A percentile compares a stretch with the other conserved stretches of the same genome.
Evolutionary conservation across 768 basidiomycete species (phyloP).

Genomic region (Termitomyces sp.): DNA sequence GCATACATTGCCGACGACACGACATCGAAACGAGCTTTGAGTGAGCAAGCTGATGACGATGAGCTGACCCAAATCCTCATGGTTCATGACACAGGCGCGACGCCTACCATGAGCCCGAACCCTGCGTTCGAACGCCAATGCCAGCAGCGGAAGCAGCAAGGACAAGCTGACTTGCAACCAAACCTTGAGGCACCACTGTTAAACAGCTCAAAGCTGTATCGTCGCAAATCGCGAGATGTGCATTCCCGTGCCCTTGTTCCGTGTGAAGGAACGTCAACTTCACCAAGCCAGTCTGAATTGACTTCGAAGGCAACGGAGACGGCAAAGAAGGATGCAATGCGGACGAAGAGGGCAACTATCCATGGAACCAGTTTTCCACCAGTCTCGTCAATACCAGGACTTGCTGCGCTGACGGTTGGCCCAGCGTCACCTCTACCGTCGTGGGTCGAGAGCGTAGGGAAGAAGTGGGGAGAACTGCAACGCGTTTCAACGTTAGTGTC

Average conservation of each 20-base stretch:
- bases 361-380: slow-evolving; percentile 26
- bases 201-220: slow-evolving; percentile 18
- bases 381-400: slow-evolving; percentile 37
- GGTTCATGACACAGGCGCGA: slow-evolving; percentile 48
- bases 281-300: neutral
- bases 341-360: slow-evolving; percentile 13
- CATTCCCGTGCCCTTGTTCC: neutral
- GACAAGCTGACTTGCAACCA: neutral
- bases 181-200: slow-evolving; percentile 6
- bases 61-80: slow-evolving; percentile 33
- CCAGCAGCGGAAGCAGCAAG: slow-evolving; percentile 23
- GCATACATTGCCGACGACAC: slow-evolving; percentile 41
- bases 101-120: slow-evolving; percentile 47
- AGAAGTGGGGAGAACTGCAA: slow-evolving; percentile 58
- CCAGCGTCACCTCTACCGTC: slow-evolving; percentile 26
- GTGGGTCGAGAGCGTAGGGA: slow-evolving; percentile 60
- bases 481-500: slow-evolving; percentile 49
- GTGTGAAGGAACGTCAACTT: neutral
- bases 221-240: slow-evolving; percentile 23
- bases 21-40: neutral
- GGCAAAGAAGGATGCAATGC: slow-evolving; percentile 1
- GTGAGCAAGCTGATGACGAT: slow-evolving; percentile 19
- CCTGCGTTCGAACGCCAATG: slow-evolving; percentile 34
- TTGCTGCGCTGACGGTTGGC: slow-evolving; percentile 28
- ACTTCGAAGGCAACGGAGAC: neutral